A percentile compares a stretch with the other conserved stretches of the same genome.
Evolutionary conservation across 108 stramenopile species (phyloP).

Genomic region (Phaeodactylum tricornutum): DNA sequence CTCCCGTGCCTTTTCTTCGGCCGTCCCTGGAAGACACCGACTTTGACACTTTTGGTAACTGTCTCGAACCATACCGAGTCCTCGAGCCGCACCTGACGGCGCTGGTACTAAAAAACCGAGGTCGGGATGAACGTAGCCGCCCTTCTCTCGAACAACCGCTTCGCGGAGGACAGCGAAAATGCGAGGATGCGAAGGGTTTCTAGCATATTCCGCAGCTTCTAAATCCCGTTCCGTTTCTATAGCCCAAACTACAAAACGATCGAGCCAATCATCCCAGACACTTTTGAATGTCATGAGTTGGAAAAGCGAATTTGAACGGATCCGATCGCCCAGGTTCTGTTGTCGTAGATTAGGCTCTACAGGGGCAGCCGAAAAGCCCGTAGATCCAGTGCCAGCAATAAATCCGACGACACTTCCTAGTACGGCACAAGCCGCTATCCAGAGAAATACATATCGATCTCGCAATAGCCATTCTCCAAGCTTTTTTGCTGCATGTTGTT

Average conservation of each 20-base stretch:
- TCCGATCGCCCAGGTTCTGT: slow-evolving; percentile 2
- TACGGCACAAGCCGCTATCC: no score
- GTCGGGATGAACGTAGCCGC: slow-evolving; percentile 80
- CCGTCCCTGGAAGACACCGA: slow-evolving; percentile 49
- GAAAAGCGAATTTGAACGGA: neutral
- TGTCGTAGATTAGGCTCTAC: neutral
- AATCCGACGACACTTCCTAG: no score
- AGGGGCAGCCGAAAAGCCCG: no score
- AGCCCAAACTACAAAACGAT: slow-evolving; percentile 2
- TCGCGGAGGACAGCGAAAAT: slow-evolving; percentile 58
- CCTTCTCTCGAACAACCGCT: slow-evolving; percentile 52
- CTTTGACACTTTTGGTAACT: slow-evolving; percentile 54
- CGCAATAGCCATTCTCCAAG: no score
- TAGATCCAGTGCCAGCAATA: no score
- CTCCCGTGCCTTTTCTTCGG: slow-evolving; percentile 21
- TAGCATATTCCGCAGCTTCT: neutral
- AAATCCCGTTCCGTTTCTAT: neutral
- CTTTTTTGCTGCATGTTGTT: no score
- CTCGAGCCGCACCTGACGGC: slow-evolving; percentile 61
- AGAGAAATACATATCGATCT: no score
- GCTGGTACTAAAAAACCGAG: slow-evolving; percentile 69
- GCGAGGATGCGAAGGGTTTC: slow-evolving; percentile 49
- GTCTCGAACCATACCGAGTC: slow-evolving; percentile 68
- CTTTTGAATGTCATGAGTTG: neutral
- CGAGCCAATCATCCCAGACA: slow-evolving; percentile 1